phyloP scores from a whole-genome alignment of 2,329 filamentous ascomycete species.

The Metarhizium guizhouense region DNA sequence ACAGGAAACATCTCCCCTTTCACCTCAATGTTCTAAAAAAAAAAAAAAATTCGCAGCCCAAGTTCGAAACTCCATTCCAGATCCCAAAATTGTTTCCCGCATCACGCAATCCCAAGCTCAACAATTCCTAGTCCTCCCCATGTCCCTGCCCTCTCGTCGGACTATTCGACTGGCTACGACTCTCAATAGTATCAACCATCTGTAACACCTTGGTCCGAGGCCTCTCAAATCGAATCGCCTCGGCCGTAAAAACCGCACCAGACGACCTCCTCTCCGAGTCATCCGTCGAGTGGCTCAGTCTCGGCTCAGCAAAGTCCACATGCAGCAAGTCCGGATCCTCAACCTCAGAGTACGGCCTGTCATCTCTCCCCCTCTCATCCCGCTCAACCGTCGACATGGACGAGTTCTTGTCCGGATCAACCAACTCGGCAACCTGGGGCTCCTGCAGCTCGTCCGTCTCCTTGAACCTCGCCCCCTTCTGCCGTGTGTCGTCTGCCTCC shows the following conservation, averaged over 20 bases:
- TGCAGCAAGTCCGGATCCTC: constrained; percentile 5
- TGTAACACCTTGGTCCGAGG: constrained; percentile 39
- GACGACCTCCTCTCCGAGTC: constrained; percentile 21
- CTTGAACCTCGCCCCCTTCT: background rate
- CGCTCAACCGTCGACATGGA: background rate
- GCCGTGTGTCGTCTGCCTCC: background rate
- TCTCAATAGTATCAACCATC: constrained; percentile 50
- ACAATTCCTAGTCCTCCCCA: too few species aligned
- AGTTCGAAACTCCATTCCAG: too few species aligned
- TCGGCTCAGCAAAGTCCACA: constrained; percentile 9
- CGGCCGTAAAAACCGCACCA: constrained; percentile 33
- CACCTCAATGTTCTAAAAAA: too few species aligned
- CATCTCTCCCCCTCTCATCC: background rate
- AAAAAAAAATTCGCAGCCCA: too few species aligned
- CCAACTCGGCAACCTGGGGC: constrained; percentile 29
- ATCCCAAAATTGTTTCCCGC: too few species aligned
- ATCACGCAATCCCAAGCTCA: too few species aligned
- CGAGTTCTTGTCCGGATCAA: constrained; percentile 22
- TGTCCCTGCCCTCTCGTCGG: constrained; percentile 11
- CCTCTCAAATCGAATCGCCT: constrained; percentile 34
- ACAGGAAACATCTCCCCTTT: too few species aligned
- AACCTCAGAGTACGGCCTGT: background rate
- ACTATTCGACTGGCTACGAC: constrained; percentile 32
- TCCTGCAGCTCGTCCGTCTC: constrained; percentile 6
- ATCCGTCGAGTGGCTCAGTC: constrained; percentile 19